phyloP scores from a whole-genome alignment of 164 flowering plant genomes.

The Stephania japonica region DNA sequence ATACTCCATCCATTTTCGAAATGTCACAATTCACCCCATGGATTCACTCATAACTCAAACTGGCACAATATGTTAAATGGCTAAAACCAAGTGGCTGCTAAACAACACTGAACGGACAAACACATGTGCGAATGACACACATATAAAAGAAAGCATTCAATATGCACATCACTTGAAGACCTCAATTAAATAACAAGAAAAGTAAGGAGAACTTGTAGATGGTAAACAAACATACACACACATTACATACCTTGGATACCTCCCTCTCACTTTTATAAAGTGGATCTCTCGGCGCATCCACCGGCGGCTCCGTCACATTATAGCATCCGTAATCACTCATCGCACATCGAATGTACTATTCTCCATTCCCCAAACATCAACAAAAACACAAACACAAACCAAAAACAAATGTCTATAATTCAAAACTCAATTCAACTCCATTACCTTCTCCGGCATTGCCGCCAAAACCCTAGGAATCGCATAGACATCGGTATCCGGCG shows the following conservation, averaged over 20 bases:
- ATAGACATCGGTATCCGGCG: conserved; percentile 93
- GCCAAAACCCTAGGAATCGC: conserved; percentile 87
- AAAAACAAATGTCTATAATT: neutral
- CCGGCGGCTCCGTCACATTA: conserved; percentile 87
- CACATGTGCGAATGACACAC: no score
- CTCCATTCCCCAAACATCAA: neutral
- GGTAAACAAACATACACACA: neutral
- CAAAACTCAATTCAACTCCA: neutral
- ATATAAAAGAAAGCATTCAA: no score
- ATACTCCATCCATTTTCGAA: no score
- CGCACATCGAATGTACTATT: conserved; percentile 84
- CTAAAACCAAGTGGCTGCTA: no score
- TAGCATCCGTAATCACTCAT: conserved; percentile 81
- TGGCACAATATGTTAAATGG: no score
- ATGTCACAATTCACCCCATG: no score
- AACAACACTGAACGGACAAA: no score
- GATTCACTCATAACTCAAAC: no score
- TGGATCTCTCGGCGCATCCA: conserved; percentile 94
- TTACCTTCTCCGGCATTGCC: conserved; percentile 89
- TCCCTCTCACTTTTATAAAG: conserved; percentile 70
- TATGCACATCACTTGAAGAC: no score
- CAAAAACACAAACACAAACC: neutral
- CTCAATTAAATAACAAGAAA: no score
- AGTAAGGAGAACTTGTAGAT: no score
- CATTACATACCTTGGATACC: conserved; percentile 53